phyloP scores from a whole-genome alignment of 2,329 filamentous ascomycete genomes.

The Coniochaeta hoffmannii region DNA sequence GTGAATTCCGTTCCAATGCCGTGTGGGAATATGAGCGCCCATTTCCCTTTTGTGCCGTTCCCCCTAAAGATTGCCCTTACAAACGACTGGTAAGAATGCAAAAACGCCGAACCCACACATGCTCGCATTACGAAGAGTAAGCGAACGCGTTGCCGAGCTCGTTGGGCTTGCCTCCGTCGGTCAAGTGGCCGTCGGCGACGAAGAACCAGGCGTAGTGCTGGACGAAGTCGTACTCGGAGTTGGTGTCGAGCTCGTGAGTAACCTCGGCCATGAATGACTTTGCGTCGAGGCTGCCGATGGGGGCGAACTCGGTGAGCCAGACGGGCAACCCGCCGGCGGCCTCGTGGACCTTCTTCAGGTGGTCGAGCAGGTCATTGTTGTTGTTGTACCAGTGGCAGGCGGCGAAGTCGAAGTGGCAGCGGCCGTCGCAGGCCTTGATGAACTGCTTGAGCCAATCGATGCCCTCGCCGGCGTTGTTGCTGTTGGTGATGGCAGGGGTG shows the following conservation, averaged over 20 bases:
- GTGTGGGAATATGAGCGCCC: neutral
- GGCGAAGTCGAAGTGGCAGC: conserved; percentile 53
- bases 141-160: conserved; percentile 42
- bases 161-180: conserved; percentile 35
- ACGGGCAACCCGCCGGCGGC: conserved; percentile 41
- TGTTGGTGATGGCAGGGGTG: conserved; percentile 57
- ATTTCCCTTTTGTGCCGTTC: conserved; percentile 4
- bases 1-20: conserved; percentile 4
- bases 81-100: conserved; percentile 9
- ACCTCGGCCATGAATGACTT: conserved; percentile 44
- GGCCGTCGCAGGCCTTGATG: conserved; percentile 39
- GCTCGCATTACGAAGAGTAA: conserved; percentile 21
- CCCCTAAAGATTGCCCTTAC: neutral
- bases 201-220: conserved; percentile 53
- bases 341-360: conserved; percentile 41
- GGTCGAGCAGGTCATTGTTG: conserved; percentile 43
- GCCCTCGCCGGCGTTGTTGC: conserved; percentile 39
- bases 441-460: conserved; percentile 47
- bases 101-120: neutral
- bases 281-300: conserved; percentile 32
- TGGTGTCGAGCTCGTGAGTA: conserved; percentile 38
- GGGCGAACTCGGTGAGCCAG: conserved; percentile 60
- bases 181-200: conserved; percentile 31
- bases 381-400: conserved; percentile 58
- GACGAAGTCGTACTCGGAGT: conserved; percentile 38